Conservation (phyloP, 179 eudicot genomes). For the Amaranthus tricolor region DNA sequence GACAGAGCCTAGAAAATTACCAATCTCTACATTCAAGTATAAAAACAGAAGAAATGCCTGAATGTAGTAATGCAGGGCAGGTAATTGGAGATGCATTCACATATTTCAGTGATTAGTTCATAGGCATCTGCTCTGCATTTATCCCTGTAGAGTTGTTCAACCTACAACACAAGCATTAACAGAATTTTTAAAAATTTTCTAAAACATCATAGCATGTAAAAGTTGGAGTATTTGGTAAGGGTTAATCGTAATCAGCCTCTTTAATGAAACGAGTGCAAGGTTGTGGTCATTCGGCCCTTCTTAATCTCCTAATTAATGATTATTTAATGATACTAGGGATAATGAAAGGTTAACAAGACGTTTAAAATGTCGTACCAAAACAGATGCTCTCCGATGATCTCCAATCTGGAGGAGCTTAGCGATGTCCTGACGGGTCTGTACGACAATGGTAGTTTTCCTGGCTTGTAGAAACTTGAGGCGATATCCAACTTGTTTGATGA, state of each 20-base stretch:
- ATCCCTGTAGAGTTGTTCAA: slow-evolving; percentile 34
- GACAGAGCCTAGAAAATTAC: neutral
- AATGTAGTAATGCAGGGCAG: slow-evolving; percentile 14
- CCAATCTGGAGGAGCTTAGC: slow-evolving; percentile 35
- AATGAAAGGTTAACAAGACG: neutral
- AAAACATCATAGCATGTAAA: too few species aligned
- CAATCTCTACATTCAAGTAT: neutral
- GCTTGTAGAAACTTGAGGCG: slow-evolving; percentile 28
- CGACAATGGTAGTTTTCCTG: slow-evolving; percentile 36
- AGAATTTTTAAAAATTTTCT: too few species aligned
- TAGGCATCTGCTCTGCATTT: slow-evolving; percentile 35
- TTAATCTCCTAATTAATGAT: too few species aligned
- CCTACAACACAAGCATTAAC: slow-evolving; percentile 22
- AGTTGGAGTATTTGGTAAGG: neutral
- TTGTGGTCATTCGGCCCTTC: too few species aligned
- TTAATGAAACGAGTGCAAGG: neutral
- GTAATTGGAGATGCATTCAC: slow-evolving; percentile 30
- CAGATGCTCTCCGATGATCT: slow-evolving; percentile 27
- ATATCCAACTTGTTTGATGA: slow-evolving; percentile 28
- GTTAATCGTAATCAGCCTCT: neutral
- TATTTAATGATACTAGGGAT: neutral
- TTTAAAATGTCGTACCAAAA: slow-evolving; percentile 29
- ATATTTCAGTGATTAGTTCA: slow-evolving; percentile 30
- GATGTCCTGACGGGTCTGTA: slow-evolving; percentile 36
- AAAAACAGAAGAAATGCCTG: slow-evolving; percentile 24